Evolutionary conservation across 2,329 filamentous ascomycete genomes (phyloP).

Genomic region (Orbilia blumenaviensis): DNA sequence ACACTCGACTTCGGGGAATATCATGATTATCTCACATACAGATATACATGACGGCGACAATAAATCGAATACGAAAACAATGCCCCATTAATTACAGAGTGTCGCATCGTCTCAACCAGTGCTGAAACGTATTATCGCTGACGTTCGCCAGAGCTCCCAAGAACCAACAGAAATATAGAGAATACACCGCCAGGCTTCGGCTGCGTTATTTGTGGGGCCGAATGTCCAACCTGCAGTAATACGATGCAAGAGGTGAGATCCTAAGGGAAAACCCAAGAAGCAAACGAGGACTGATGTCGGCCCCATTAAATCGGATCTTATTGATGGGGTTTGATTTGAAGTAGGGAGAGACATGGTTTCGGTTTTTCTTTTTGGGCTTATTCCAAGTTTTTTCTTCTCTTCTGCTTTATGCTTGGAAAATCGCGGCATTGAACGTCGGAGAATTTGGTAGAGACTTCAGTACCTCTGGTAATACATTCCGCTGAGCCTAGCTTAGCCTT

Average conservation of each 20-base stretch:
- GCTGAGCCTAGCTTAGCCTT: no score
- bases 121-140: neutral
- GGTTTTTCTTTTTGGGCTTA: slow-evolving; percentile 9
- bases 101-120: neutral
- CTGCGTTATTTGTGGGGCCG: slow-evolving; percentile 28
- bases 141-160: neutral
- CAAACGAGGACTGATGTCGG: neutral
- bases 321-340: neutral
- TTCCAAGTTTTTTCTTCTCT: neutral
- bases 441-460: no score
- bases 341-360: slow-evolving; percentile 20
- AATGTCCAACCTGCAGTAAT: slow-evolving; percentile 31
- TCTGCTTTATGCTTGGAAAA: neutral
- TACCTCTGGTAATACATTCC: no score
- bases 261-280: slow-evolving; percentile 25
- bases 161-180: slow-evolving; percentile 1
- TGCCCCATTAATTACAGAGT: neutral
- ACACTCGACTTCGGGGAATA: slow-evolving; percentile 21
- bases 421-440: neutral
- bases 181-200: slow-evolving; percentile 29
- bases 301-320: neutral
- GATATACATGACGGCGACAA: slow-evolving; percentile 46
- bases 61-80: neutral
- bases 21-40: slow-evolving; percentile 23
- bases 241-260: slow-evolving; percentile 30